Evolutionary conservation across 768 basidiomycete species (phyloP).

Genomic region (Pisolithus marmoratus): DNA sequence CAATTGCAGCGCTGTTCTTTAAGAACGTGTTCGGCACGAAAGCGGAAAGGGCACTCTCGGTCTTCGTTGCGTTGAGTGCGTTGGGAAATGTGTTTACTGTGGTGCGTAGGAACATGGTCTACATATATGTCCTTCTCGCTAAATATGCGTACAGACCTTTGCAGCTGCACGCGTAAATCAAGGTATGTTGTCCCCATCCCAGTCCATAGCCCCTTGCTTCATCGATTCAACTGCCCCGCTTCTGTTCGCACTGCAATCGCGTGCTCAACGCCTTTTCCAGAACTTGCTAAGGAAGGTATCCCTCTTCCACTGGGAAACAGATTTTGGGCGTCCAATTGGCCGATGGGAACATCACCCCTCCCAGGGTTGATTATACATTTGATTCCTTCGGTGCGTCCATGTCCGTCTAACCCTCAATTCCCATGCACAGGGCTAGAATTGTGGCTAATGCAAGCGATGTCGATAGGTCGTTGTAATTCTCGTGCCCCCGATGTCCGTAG

Average conservation of each 20-base stretch:
- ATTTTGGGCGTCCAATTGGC: slow-evolving; percentile 62
- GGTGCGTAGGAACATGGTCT: slow-evolving; percentile 3
- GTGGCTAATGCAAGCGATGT: slow-evolving; percentile 37
- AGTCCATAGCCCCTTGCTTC: neutral
- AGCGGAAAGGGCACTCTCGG: slow-evolving; percentile 51
- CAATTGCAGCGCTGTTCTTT: slow-evolving; percentile 59
- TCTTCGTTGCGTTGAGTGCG: slow-evolving; percentile 45
- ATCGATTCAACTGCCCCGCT: neutral
- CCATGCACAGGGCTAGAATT: neutral
- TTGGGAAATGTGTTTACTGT: slow-evolving; percentile 26
- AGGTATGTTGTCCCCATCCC: slow-evolving; percentile 20
- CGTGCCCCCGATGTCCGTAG: slow-evolving; percentile 46
- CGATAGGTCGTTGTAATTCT: slow-evolving; percentile 46
- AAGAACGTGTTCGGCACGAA: slow-evolving; percentile 48
- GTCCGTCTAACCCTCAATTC: too few species aligned
- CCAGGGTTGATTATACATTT: slow-evolving; percentile 52
- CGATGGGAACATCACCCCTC: slow-evolving; percentile 50
- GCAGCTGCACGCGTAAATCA: slow-evolving; percentile 49
- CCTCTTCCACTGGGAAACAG: slow-evolving; percentile 53
- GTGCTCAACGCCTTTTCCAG: slow-evolving; percentile 17
- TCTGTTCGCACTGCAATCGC: too few species aligned
- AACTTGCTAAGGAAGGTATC: slow-evolving; percentile 59
- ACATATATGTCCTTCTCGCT: neutral
- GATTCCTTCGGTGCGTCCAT: slow-evolving; percentile 40
- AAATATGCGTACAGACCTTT: slow-evolving; percentile 36